Evolutionary conservation across 2,329 filamentous ascomycete genomes (phyloP), one percentile per base, ranked within the genome.

Genomic region (Orbilia ellipsospora): DNA sequence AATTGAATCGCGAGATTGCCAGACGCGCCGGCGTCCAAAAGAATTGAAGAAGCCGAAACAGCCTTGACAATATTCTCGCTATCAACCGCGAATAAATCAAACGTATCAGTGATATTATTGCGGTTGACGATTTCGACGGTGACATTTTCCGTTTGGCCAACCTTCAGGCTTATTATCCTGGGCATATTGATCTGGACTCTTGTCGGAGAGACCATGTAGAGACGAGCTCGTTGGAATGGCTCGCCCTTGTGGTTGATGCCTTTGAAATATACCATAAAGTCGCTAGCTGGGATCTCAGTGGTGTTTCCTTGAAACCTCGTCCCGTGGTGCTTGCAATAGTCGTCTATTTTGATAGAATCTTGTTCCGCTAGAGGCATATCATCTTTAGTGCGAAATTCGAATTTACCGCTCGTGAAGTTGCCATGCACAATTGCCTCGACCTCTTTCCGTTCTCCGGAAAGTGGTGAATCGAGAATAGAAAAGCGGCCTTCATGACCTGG

Each of bases 211-310:
- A 68, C 28, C 44, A 64, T 57, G 23, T 64, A 44, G 2, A 67
- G 16, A 1, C 55, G 28, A 10, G 42, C 63, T 54, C 70, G 62
- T 50, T 74, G 63, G 18, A 68, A 74, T 44, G 42, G 28, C 10
- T 74, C 18, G 4, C 70, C 70, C 10, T 48, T 12, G 15, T 54
- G 6, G 13, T 68, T 64, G 8, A 64, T 31, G 10, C 70, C 70
- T 6, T 15, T 63, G 7, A 74, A 54, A 16, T 74, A 74, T n/a
- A 64, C 70, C 70, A 74, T 63, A 40, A 74, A 68, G 6, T 68
- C 36, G 4, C 8, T 20, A 16, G 51, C 28, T 5, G 70, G 70
- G 3, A 74, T 68, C 26, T 48, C 26, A 2, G 70, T 36, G n/a
- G 45, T 68, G 16, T 57, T 20, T 28, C 63, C 70, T n/a, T 68